A percentile compares a stretch with the other conserved stretches of the same genome.
These are phyloP conservation scores for Boletus huronensis DNA, from an alignment of 768 basidiomycete genomes.

Conservation along the genomic window DNA sequence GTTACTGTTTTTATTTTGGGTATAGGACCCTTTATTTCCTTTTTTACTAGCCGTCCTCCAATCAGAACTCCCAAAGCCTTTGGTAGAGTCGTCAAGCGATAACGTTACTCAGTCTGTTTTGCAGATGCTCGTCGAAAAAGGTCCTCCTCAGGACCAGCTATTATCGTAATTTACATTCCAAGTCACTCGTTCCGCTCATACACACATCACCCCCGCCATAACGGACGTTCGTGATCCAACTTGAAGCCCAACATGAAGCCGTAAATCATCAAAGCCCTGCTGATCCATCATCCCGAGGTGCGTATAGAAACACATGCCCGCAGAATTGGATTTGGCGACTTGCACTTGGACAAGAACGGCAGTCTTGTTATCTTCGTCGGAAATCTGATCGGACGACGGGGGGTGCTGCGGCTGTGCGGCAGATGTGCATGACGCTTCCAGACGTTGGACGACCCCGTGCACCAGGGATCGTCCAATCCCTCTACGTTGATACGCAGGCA, in stretches of 20 bases:
- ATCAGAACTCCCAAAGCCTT: too few relatives aligned
- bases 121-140: not conserved
- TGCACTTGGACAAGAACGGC: slow-evolving; percentile 27
- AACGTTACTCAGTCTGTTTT: too few relatives aligned
- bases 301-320: slow-evolving; percentile 27
- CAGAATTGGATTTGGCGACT: slow-evolving; percentile 25
- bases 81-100: too few relatives aligned
- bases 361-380: slow-evolving; percentile 5
- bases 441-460: slow-evolving; percentile 25
- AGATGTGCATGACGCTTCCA: slow-evolving; percentile 11
- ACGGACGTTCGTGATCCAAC: slow-evolving; percentile 18
- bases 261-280: slow-evolving; percentile 4
- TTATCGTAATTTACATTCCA: not conserved
- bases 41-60: too few relatives aligned
- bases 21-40: too few relatives aligned
- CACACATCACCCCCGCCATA: slow-evolving; percentile 27
- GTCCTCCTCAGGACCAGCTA: not conserved
- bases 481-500: slow-evolving; percentile 24
- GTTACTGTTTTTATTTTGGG: too few relatives aligned
- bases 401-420: not conserved
- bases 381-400: not conserved
- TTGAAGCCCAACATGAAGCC: slow-evolving; percentile 14
- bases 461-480: slow-evolving; percentile 32
- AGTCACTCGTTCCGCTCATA: slow-evolving; percentile 4
- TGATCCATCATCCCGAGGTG: slow-evolving; percentile 30